Base-by-base conservation (phyloP, 169 alveolate genomes). In the Perkinsus marinus region DNA sequence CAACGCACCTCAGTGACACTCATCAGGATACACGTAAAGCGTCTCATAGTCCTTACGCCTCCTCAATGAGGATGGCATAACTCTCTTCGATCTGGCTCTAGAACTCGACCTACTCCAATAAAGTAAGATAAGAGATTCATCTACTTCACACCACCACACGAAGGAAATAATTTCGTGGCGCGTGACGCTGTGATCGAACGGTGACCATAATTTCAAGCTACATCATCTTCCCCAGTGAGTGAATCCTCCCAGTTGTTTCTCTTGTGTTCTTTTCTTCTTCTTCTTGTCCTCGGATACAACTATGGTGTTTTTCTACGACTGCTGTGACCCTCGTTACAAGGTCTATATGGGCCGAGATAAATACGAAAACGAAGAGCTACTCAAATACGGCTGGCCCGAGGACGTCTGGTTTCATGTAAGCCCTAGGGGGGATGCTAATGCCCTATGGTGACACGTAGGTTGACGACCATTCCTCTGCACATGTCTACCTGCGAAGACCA, bases 321-420 rank as follows among this genome's bases (percentile, higher is more conserved):
- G 79, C 79, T 57, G 79, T 57, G 79, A 57, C 34, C 79, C 79
- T 26, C 79, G 79, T 57, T 57, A 57, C 34, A 57, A 57, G 79
- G 90, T 95, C 37, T 96, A 96, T 92, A 93, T 96, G 95, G 98
- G 98, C 30, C 93, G 94, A 90, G 98, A 96, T 93, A 96, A 96
- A 92, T 96, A 57, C 93, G 98, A 96, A 92, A 96, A 96, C 90
- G 98, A 96, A 94, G 96, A 94, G 43, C 93, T 96, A 46, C 95
- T 96, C 38, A 94, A 94, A 57, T 94, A 94, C 92, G 97, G 96
- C 13, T 95, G 94, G 92, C 97, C 96, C 26, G 95, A 94, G 90
- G 97, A 96, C 92, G 92, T 96, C 0, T 96, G 98, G 97, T 96
- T 96, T 94, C 97, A 96, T 91, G 79, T 57, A 16, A 57, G 26